These are phyloP conservation scores for Hippophae gyantsensis DNA, from an alignment of 306 rosid species.

Conservation along the genomic window DNA sequence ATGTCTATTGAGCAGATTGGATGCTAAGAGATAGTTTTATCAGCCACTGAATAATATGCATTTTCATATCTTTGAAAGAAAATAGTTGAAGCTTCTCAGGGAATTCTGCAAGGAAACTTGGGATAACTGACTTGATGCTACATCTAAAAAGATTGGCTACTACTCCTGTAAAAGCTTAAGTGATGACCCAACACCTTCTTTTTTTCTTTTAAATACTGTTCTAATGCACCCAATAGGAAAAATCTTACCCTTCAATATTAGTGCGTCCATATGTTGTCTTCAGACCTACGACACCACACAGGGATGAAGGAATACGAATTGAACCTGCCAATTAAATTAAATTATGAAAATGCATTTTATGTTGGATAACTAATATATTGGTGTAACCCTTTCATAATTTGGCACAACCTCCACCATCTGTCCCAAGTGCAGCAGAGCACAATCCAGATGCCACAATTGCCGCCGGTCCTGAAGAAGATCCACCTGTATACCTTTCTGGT, in stretches of 20 bases:
- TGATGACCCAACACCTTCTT: no score
- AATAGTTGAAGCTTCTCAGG: no score
- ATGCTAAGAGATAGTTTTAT: no score
- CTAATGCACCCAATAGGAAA: constrained; percentile 7
- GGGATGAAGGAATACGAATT: constrained; percentile 90
- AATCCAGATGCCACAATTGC: constrained; percentile 94
- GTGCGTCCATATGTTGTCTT: constrained; percentile 78
- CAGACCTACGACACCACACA: constrained; percentile 92
- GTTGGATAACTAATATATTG: constrained; percentile 8
- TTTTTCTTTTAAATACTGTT: no score
- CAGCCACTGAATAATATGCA: no score
- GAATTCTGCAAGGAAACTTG: no score
- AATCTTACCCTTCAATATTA: constrained; percentile 67
- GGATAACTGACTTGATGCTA: no score
- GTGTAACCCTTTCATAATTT: constrained; percentile 12
- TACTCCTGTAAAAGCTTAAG: no score
- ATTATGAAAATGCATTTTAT: constrained; percentile 8
- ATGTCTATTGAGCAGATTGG: neutral
- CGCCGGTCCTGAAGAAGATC: constrained; percentile 97
- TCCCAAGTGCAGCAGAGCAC: constrained; percentile 93
- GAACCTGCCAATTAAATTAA: constrained; percentile 64
- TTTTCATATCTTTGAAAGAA: no score
- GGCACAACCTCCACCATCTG: constrained; percentile 93
- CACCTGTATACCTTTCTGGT: constrained; percentile 86
- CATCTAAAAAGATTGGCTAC: no score